Conservation (phyloP, 2,329 filamentous ascomycete genomes). For the Boeremia lycopersici region DNA sequence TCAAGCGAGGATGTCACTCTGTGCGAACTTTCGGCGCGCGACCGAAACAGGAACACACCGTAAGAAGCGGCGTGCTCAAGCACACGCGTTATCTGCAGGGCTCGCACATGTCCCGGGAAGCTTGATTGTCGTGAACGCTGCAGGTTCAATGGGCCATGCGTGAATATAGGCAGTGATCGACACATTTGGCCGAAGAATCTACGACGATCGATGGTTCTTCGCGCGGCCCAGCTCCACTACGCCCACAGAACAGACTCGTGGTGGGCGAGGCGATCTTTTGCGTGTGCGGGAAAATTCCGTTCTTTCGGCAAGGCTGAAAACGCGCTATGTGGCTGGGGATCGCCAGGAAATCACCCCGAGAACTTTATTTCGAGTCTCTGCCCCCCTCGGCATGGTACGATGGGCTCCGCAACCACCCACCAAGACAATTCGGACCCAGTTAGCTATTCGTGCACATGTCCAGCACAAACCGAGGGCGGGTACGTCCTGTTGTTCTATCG, state of each 20-base stretch:
- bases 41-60: background rate
- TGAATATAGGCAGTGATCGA: background rate
- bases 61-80: background rate
- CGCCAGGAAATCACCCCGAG: background rate
- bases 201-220: constrained; percentile 1
- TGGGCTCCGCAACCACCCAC: background rate
- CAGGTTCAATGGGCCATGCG: too few relatives aligned
- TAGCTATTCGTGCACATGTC: constrained; percentile 26
- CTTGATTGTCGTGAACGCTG: background rate
- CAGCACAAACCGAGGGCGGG: constrained; percentile 18
- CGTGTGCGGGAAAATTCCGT: constrained; percentile 1
- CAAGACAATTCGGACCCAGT: constrained; percentile 24
- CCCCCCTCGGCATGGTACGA: background rate
- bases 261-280: constrained; percentile 8
- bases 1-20: constrained; percentile 7
- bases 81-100: background rate
- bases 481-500: constrained; percentile 31
- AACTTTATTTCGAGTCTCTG: background rate
- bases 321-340: constrained; percentile 3
- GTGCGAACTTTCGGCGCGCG: constrained; percentile 3
- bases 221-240: background rate
- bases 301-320: background rate
- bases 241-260: constrained; percentile 6
- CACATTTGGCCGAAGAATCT: background rate
- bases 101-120: background rate